phyloP scores from a whole-genome alignment of 768 basidiomycete species.

The Suillus subaureus region DNA sequence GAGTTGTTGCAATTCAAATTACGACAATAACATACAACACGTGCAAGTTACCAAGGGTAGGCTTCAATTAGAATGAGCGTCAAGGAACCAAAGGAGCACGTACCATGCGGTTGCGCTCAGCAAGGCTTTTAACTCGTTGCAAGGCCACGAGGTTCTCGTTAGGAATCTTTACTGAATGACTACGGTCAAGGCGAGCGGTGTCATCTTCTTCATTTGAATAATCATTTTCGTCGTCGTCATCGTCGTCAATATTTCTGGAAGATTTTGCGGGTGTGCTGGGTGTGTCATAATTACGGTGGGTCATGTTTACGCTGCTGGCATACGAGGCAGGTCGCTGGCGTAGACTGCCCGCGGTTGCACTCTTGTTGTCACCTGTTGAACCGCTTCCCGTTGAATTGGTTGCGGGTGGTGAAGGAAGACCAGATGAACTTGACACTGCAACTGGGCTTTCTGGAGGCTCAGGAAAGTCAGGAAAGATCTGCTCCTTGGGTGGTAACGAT shows the following conservation, averaged over 20 bases:
- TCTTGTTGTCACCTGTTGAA: conserved; percentile 64
- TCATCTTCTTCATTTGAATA: conserved; percentile 62
- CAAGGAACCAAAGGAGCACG: conserved; percentile 31
- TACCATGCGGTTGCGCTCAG: conserved; percentile 75
- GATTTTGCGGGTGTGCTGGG: conserved; percentile 28
- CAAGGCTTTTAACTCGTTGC: conserved; percentile 68
- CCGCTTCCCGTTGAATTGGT: conserved; percentile 86
- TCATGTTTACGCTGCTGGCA: conserved; percentile 37
- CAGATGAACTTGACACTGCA: conserved; percentile 54
- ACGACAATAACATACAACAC: conserved; percentile 28
- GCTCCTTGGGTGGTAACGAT: conserved; percentile 41
- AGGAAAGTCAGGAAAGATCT: conserved; percentile 62
- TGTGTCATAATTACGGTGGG: conserved; percentile 43
- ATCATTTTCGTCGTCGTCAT: conserved; percentile 52
- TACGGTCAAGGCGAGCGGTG: conserved; percentile 54
- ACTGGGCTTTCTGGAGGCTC: conserved; percentile 67
- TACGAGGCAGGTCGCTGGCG: conserved; percentile 36
- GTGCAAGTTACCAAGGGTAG: conserved; percentile 30
- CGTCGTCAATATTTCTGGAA: conserved; percentile 38
- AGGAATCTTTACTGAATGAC: conserved; percentile 37
- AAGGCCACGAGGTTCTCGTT: conserved; percentile 62
- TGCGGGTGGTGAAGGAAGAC: conserved; percentile 81
- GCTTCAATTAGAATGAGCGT: conserved; percentile 22
- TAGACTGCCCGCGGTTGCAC: conserved; percentile 42
- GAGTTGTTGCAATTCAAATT: conserved; percentile 6